Evolutionary conservation across 768 basidiomycete genomes (phyloP), one percentile per base, ranked within the genome.

Genomic region (Sarcodon sp.): DNA sequence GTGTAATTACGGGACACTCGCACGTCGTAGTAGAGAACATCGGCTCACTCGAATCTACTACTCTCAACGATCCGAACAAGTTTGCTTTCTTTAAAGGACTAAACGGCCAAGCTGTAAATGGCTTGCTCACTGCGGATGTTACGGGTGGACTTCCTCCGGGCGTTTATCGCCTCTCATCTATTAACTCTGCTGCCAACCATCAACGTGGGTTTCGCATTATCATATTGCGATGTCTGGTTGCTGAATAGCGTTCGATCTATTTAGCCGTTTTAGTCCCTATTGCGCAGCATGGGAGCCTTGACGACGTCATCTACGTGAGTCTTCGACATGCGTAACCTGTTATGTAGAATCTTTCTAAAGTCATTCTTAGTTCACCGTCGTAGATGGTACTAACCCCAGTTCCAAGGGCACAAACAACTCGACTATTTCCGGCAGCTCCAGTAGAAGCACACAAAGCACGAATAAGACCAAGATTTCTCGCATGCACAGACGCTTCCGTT

Each of bases 21-120:
- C 79, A 80, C 64, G 63, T 80, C 55, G 74, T 74, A 43, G 57
- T 81, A 50, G 70, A 81, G 60, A 34, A 51, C 50, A 58, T 81
- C 54, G 41, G 53, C 39, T 62, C 70, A 4, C 51, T 79, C 35
- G 59, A 59, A n/a, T 64, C 69, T 49, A 70, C 69, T n/a, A 57
- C 57, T 1, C 57, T 69, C 33, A 66, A 69, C 34, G 66, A 80
- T 59, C 72, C 79, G 5, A 64, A 59, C 47, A 63, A 63, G 43
- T 83, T 83, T 54, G 68, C 66, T 31, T 83, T 82, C 67, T 83
- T 84, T 76, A 77, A 78, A 72, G 81, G 66, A 54, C 63, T 68
- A 51, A 74, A 68, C 50, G 49, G 8, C n/a, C 37, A 44, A 33
- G 52, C 39, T 51, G 61, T 51, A 45, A 64, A 66, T 49, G 82